These are phyloP conservation scores for Rhamnella rubrinervis DNA, from an alignment of 331 rosid species.

Conservation along the genomic window DNA sequence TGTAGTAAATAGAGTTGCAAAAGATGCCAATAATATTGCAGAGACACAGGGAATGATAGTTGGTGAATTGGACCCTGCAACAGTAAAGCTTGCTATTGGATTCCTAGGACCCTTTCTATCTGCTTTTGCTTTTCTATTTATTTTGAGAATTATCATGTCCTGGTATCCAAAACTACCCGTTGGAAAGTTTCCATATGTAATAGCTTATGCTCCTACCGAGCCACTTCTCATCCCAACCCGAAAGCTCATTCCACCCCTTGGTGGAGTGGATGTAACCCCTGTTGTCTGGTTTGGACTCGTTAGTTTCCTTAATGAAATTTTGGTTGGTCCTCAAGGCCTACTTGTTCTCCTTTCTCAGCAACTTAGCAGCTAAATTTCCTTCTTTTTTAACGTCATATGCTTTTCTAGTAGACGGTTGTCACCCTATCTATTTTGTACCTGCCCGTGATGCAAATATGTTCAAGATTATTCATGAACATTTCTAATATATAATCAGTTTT, in stretches of 20 bases:
- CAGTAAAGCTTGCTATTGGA: conserved; percentile 69
- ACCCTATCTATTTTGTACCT: too few species aligned
- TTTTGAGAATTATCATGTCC: conserved; percentile 84
- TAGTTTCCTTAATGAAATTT: conserved; percentile 92
- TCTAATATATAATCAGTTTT: too few species aligned
- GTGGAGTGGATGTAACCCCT: conserved; percentile 91
- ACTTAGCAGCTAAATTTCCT: conserved; percentile 29
- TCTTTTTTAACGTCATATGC: not conserved
- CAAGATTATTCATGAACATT: too few species aligned
- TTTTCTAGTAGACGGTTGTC: too few species aligned
- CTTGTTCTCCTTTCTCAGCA: conserved; percentile 90
- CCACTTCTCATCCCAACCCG: conserved; percentile 76
- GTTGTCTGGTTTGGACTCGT: conserved; percentile 93
- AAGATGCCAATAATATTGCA: conserved; percentile 19
- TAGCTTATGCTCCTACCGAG: conserved; percentile 94
- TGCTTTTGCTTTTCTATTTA: conserved; percentile 64
- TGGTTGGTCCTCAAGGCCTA: conserved; percentile 92
- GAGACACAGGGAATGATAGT: conserved; percentile 36
- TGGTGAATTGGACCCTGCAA: conserved; percentile 78
- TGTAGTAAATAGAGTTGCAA: conserved; percentile 20
- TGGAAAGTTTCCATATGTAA: conserved; percentile 78
- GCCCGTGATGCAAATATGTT: too few species aligned
- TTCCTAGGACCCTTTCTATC: conserved; percentile 83
- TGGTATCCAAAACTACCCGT: conserved; percentile 98
- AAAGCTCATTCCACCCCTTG: conserved; percentile 91